Conservation (phyloP, 2,329 filamentous ascomycete genomes). For the Thelonectria blattea region DNA sequence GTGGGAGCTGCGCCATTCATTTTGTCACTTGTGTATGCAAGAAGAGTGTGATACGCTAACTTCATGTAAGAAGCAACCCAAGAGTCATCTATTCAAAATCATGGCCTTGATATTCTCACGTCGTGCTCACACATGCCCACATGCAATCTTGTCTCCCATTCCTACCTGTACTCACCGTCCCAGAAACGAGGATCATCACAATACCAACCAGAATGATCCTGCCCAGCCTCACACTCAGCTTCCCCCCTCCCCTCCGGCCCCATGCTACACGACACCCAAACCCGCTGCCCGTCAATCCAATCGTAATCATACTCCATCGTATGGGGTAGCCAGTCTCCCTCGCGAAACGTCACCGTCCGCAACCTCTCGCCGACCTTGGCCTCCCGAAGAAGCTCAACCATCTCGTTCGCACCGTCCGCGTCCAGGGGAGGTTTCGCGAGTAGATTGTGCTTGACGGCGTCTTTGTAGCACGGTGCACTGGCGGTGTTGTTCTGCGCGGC, state of each 20-base stretch:
- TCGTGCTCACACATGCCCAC: too few relatives aligned
- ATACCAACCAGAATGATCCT: too few relatives aligned
- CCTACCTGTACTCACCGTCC: too few relatives aligned
- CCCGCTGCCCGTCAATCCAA: neutral
- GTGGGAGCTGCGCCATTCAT: too few relatives aligned
- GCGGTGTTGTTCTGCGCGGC: neutral
- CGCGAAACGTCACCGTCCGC: neutral
- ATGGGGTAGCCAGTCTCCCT: neutral
- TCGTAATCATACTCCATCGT: neutral
- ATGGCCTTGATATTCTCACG: too few relatives aligned
- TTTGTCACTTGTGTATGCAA: too few relatives aligned
- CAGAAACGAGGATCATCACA: too few relatives aligned
- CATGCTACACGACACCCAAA: constrained; percentile 1
- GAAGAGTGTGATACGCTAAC: too few relatives aligned
- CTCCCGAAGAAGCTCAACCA: neutral
- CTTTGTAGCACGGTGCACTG: neutral
- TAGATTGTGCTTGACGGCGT: neutral
- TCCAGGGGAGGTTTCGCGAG: neutral
- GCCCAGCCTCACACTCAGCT: neutral
- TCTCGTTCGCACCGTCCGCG: neutral
- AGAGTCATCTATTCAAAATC: too few relatives aligned
- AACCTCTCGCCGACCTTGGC: neutral
- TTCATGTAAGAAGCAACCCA: too few relatives aligned
- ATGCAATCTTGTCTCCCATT: too few relatives aligned
- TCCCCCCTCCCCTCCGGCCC: neutral